phyloP scores from a whole-genome alignment of 108 stramenopile genomes.

The Epithemia pelagica region DNA sequence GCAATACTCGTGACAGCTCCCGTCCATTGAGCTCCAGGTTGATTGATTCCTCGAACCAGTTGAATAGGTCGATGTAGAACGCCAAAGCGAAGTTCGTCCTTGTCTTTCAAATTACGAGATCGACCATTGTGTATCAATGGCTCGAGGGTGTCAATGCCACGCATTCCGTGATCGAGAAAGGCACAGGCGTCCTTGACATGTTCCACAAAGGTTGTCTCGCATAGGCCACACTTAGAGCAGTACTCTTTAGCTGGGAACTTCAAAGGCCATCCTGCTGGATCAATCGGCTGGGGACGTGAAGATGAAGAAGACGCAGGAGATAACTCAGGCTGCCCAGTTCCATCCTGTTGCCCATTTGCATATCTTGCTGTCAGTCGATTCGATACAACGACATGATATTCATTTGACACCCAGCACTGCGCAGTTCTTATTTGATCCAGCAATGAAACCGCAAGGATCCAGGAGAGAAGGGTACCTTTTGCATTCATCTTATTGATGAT shows the following conservation, averaged over 20 bases:
- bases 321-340: not conserved
- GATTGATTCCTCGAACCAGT: slow-evolving; percentile 46
- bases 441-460: too few species aligned
- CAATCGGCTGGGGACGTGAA: slow-evolving; percentile 52
- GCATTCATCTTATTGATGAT: too few species aligned
- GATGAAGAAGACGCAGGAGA: slow-evolving; percentile 8
- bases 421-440: too few species aligned
- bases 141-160: slow-evolving; percentile 58
- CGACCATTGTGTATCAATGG: slow-evolving; percentile 45
- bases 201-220: slow-evolving; percentile 68
- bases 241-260: slow-evolving; percentile 74
- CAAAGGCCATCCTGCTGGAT: slow-evolving; percentile 57
- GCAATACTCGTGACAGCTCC: slow-evolving; percentile 71
- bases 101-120: slow-evolving; percentile 16
- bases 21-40: slow-evolving; percentile 66
- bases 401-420: too few species aligned
- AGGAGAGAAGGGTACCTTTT: too few species aligned
- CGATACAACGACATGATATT: too few species aligned
- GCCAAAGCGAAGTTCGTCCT: slow-evolving; percentile 69
- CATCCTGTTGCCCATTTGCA: too few species aligned
- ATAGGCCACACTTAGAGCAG: slow-evolving; percentile 73
- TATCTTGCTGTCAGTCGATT: too few species aligned
- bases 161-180: slow-evolving; percentile 58
- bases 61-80: slow-evolving; percentile 55
- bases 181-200: slow-evolving; percentile 64